Evolutionary conservation across 192 early-diverging fungal genomes (phyloP), one percentile per base, ranked within the genome.

Genomic region (Podila epicladia): DNA sequence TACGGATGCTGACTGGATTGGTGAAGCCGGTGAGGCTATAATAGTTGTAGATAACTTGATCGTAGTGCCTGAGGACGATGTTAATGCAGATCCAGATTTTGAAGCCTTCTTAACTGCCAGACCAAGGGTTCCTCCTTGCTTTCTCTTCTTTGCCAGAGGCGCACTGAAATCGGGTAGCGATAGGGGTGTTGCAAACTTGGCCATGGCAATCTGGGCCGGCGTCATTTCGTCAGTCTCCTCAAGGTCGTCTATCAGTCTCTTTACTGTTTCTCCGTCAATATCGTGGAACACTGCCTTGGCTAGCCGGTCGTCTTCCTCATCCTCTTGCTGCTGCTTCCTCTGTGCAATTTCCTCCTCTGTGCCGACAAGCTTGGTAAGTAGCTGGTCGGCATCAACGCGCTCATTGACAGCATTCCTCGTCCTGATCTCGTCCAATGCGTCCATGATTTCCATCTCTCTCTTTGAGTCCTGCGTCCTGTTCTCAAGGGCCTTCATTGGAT

Each of bases 371-470:
- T 83, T 70, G 19, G 91, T 89, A 26, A 96, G 67, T 11, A 96
- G 72, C 9, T 75, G 84, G 55, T 94, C 92, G 1, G 86, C 82
- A 66, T 91, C 90, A 13, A 96, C 86, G 17, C 96, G 82, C 68
- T 98, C 98, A 29, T 84, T 91, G 28, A 86, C 75, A 0, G 97
- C 96, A 72, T 98, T 99, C 62, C 88, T 83, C 29, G 95, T 94
- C 9, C 95, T 85, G 48, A 99, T 93, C 75, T 99, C 97, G 69
- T 99, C 98, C 71, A 99, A 72, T 0, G 95, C 95, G 79, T 99
- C 97, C 71, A 99, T 85, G 63, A 97, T 94, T 63, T 99, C 98
- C 96, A 99, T 98, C 67, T 99, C 98, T 12, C 95, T 77, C 65
- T 97, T 96, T 3, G 95, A 95, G 69, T 97, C 96, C 62, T 93